Conservation (phyloP, 2,329 filamentous ascomycete genomes). For the Colletotrichum sp. region DNA sequence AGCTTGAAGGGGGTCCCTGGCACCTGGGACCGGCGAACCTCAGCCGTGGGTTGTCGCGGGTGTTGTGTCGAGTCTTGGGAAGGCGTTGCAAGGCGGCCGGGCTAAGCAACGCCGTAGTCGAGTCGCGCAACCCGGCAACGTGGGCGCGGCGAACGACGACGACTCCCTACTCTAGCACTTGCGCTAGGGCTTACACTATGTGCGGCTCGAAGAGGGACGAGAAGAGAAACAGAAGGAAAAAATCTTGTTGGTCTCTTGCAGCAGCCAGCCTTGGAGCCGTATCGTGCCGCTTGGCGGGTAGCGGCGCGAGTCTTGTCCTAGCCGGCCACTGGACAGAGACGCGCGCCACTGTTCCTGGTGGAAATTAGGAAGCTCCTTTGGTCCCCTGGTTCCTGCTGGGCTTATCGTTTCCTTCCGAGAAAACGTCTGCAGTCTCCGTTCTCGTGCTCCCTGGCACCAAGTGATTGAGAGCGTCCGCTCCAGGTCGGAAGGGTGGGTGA, state of each 20-base stretch:
- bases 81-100: not conserved
- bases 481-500: not conserved
- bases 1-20: not conserved
- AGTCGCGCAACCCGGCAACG: conserved; percentile 14
- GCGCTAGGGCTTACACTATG: conserved; percentile 7
- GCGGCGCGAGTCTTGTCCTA: not conserved
- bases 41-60: not conserved
- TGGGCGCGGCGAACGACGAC: not conserved
- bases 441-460: not conserved
- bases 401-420: not conserved
- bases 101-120: not conserved
- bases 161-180: conserved; percentile 3
- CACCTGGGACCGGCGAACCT: not conserved
- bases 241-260: not conserved
- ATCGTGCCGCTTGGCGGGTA: conserved; percentile 15
- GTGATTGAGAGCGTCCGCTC: not conserved
- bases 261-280: not conserved
- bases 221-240: not conserved
- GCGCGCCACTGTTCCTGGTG: conserved; percentile 18
- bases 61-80: not conserved
- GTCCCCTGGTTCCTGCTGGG: not conserved
- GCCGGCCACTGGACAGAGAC: not conserved
- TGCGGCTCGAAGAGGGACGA: not conserved
- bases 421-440: not conserved
- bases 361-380: conserved; percentile 18